phyloP scores from a whole-genome alignment of 108 stramenopile species.

The Schizochytrium sp. region DNA sequence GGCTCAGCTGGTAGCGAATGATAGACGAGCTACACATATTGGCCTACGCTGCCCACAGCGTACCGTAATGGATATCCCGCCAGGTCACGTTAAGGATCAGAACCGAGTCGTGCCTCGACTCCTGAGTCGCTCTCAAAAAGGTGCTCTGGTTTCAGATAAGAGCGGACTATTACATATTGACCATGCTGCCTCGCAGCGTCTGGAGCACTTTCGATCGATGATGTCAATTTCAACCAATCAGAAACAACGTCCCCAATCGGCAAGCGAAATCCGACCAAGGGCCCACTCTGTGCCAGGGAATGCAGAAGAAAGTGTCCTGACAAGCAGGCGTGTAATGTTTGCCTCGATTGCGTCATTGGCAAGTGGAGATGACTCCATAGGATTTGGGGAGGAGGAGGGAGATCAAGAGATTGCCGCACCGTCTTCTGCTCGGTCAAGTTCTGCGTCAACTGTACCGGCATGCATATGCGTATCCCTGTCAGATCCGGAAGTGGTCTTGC shows the following conservation, averaged over 20 bases:
- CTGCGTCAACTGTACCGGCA: neutral
- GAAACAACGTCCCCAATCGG: too few species aligned
- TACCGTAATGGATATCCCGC: neutral
- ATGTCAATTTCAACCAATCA: neutral
- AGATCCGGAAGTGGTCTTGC: conserved; percentile 10
- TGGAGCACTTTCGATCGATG: neutral
- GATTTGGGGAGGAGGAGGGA: neutral
- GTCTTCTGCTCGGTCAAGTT: neutral
- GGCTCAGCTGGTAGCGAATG: neutral
- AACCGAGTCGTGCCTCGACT: neutral
- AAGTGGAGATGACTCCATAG: neutral
- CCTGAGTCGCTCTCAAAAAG: neutral
- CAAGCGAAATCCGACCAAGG: too few species aligned
- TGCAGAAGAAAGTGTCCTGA: neutral
- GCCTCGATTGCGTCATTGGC: neutral
- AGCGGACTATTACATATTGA: neutral
- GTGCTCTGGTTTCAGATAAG: neutral
- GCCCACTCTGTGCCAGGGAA: too few species aligned
- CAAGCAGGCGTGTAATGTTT: neutral
- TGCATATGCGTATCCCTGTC: conserved; percentile 23
- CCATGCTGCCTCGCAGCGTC: neutral
- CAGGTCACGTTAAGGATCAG: neutral
- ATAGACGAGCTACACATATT: neutral
- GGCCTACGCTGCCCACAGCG: neutral
- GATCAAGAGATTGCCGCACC: neutral